phyloP scores from a whole-genome alignment of 1,284 basidiomycete genomes.

The Tilletia caries region DNA sequence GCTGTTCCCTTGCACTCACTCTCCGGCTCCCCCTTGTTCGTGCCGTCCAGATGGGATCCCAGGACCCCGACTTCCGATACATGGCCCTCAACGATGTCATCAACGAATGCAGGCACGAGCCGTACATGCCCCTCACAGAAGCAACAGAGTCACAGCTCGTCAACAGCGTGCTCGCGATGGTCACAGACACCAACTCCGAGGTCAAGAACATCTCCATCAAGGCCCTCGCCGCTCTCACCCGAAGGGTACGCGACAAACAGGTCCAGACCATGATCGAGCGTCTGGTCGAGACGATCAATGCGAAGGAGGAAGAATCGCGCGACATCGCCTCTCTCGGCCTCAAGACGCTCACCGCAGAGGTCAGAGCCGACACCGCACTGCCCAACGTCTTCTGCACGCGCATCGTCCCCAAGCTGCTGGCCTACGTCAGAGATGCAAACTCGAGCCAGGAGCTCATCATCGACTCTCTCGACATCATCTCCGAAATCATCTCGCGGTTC shows the following conservation, averaged over 20 bases:
- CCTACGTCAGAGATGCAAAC: conserved; percentile 53
- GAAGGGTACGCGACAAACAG: conserved; percentile 74
- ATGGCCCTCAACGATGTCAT: conserved; percentile 52
- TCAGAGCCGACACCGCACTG: conserved; percentile 74
- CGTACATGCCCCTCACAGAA: conserved; percentile 35
- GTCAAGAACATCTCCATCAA: conserved; percentile 97
- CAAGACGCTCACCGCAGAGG: conserved; percentile 87
- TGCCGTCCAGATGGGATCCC: conserved; percentile 38
- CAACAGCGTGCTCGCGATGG: conserved; percentile 72
- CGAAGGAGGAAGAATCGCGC: conserved; percentile 80
- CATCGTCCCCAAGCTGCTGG: conserved; percentile 77
- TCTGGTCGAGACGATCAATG: conserved; percentile 76
- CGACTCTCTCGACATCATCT: conserved; percentile 83
- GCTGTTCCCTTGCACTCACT: not conserved
- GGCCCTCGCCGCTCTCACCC: conserved; percentile 80
- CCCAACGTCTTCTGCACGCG: conserved; percentile 76
- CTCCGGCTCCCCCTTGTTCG: not conserved
- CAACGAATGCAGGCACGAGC: conserved; percentile 31
- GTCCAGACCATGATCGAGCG: conserved; percentile 82
- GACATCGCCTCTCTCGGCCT: conserved; percentile 90
- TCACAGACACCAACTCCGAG: conserved; percentile 91
- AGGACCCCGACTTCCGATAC: conserved; percentile 47
- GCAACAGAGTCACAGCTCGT: conserved; percentile 70
- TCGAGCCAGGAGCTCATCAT: conserved; percentile 79
- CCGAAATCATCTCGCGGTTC: conserved; percentile 76